A percentile compares a stretch with the other conserved stretches of the same genome.
These are phyloP conservation scores for Boletus rex-veris DNA, from an alignment of 768 basidiomycete genomes.

Conservation along the genomic window DNA sequence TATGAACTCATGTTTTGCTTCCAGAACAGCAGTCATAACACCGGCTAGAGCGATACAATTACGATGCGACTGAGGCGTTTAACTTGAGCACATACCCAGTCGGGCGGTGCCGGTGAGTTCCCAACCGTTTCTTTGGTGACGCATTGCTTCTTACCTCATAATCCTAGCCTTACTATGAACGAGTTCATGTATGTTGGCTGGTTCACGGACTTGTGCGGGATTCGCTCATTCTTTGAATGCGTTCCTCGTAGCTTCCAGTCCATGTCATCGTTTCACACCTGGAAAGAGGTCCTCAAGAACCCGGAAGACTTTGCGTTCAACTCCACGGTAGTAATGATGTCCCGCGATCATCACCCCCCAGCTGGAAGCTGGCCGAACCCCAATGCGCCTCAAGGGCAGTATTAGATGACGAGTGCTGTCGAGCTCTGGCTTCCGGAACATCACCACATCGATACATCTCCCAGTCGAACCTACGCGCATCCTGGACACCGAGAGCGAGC, in stretches of 20 bases:
- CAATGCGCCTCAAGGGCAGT: conserved; percentile 50
- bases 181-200: too few relatives aligned
- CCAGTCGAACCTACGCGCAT: too few relatives aligned
- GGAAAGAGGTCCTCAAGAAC: conserved; percentile 47
- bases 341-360: conserved; percentile 55
- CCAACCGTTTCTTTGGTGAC: background rate
- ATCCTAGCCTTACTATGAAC: too few relatives aligned
- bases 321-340: conserved; percentile 48
- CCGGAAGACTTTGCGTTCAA: conserved; percentile 56
- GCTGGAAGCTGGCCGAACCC: conserved; percentile 55
- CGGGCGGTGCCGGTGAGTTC: too few relatives aligned
- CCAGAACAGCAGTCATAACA: background rate
- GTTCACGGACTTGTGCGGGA: background rate
- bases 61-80: conserved; percentile 50
- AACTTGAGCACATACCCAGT: conserved; percentile 50
- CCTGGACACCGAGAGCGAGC: too few relatives aligned
- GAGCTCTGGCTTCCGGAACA: conserved; percentile 53
- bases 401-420: conserved; percentile 49
- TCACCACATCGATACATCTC: conserved; percentile 1
- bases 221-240: background rate
- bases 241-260: conserved; percentile 48
- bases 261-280: conserved; percentile 59
- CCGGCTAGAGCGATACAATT: conserved; percentile 51
- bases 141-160: too few relatives aligned
- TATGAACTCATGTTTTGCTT: conserved; percentile 17